These are phyloP conservation scores for Debaryomyces tyrocola DNA, from an alignment of 805 yeast species.

Conservation along the genomic window DNA sequence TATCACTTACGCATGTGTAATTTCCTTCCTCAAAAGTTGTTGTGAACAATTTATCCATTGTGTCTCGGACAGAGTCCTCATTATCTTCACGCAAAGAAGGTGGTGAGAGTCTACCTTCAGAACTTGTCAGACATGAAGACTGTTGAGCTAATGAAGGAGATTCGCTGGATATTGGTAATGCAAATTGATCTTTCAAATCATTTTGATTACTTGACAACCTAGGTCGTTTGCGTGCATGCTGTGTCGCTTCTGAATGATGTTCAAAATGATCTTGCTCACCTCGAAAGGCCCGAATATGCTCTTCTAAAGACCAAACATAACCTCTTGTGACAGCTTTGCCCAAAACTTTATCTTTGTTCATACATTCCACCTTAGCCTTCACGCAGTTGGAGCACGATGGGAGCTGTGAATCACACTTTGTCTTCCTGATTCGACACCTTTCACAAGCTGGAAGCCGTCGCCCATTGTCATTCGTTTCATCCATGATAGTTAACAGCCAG, in stretches of 20 bases:
- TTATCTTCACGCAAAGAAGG: neutral
- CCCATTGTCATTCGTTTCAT: neutral
- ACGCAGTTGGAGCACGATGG: conserved; percentile 29
- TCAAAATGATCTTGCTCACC: neutral
- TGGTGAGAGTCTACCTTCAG: neutral
- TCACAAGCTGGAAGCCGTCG: conserved; percentile 13
- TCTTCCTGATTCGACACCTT: conserved; percentile 10
- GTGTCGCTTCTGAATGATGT: neutral
- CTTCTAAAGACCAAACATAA: conserved; percentile 5
- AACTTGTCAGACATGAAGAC: neutral
- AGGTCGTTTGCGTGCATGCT: neutral
- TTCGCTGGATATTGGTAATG: conserved; percentile 1
- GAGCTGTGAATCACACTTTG: conserved; percentile 5
- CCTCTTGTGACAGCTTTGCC: conserved; percentile 6
- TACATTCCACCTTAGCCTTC: conserved; percentile 27
- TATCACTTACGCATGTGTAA: conserved; percentile 7
- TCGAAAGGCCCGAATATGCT: neutral
- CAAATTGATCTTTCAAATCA: neutral
- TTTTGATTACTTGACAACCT: neutral
- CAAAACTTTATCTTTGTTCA: conserved; percentile 12
- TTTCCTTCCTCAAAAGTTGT: neutral
- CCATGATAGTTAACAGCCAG: neutral
- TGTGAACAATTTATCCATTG: conserved; percentile 6
- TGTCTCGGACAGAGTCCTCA: conserved; percentile 1
- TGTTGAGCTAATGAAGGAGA: neutral